Evolutionary conservation across 2,329 filamentous ascomycete species (phyloP).

Genomic region (Talaromyces sp.): DNA sequence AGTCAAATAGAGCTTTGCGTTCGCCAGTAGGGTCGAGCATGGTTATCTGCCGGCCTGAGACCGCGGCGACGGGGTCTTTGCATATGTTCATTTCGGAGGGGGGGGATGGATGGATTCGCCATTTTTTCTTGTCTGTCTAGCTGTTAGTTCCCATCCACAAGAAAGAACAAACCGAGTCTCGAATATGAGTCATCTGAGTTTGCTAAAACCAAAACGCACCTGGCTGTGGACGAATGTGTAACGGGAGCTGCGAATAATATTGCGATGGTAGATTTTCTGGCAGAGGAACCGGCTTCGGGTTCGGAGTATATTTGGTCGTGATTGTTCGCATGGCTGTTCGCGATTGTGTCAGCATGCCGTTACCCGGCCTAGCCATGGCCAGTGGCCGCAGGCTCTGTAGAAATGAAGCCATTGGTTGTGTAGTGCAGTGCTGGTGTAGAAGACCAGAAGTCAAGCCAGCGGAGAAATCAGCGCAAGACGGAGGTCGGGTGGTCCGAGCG

Average conservation of each 20-base stretch:
- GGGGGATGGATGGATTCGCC: slow-evolving; percentile 53
- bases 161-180: no score
- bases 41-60: slow-evolving; percentile 67
- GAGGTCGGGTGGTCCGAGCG: slow-evolving; percentile 29
- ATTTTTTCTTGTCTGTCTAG: slow-evolving; percentile 43
- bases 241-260: slow-evolving; percentile 43
- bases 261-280: slow-evolving; percentile 40
- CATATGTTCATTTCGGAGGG: slow-evolving; percentile 34
- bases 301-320: slow-evolving; percentile 47
- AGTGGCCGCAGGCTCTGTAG: slow-evolving; percentile 61
- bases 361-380: slow-evolving; percentile 64
- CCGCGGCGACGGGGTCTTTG: slow-evolving; percentile 62
- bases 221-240: slow-evolving; percentile 35
- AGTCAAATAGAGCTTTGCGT: slow-evolving; percentile 74
- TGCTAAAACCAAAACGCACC: slow-evolving; percentile 26
- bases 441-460: neutral
- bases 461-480: slow-evolving; percentile 20
- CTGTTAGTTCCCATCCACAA: no score
- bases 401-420: slow-evolving; percentile 54
- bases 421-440: neutral
- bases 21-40: slow-evolving; percentile 80
- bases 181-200: neutral
- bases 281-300: slow-evolving; percentile 38
- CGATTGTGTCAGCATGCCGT: slow-evolving; percentile 36
- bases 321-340: slow-evolving; percentile 47